Conservation (phyloP, 768 basidiomycete species). For the Suillus clintonianus region DNA sequence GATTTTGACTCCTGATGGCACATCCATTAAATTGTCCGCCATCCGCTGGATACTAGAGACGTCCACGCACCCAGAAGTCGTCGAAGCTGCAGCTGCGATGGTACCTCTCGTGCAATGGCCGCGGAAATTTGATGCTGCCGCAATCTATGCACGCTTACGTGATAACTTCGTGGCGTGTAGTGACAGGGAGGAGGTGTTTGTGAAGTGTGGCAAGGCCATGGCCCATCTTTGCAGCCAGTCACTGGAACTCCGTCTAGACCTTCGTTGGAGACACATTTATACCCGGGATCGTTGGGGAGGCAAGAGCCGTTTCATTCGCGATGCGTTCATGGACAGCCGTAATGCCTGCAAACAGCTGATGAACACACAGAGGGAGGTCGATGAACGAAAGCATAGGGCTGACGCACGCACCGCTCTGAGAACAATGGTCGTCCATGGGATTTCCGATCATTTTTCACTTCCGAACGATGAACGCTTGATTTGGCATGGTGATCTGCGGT, state of each 20-base stretch:
- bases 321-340: not conserved
- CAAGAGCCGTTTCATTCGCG: not conserved
- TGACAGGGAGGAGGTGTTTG: not conserved
- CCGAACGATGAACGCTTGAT: not conserved
- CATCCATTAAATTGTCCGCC: not conserved
- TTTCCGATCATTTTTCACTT: not conserved
- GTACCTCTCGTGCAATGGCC: conserved; percentile 11
- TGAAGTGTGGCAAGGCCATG: not conserved
- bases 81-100: conserved; percentile 2
- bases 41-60: conserved; percentile 20
- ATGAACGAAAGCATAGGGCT: not conserved
- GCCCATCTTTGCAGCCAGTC: not conserved
- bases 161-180: not conserved
- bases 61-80: conserved; percentile 14
- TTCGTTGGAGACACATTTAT: too few relatives aligned
- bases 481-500: not conserved
- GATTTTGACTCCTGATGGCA: not conserved
- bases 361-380: not conserved
- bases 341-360: not conserved
- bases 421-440: not conserved
- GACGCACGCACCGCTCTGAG: not conserved
- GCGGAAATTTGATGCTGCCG: not conserved
- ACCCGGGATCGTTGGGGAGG: not conserved
- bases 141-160: not conserved
- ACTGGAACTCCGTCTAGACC: not conserved